Conservation (phyloP, 805 yeast species). For the Ogataea populi-albae region DNA sequence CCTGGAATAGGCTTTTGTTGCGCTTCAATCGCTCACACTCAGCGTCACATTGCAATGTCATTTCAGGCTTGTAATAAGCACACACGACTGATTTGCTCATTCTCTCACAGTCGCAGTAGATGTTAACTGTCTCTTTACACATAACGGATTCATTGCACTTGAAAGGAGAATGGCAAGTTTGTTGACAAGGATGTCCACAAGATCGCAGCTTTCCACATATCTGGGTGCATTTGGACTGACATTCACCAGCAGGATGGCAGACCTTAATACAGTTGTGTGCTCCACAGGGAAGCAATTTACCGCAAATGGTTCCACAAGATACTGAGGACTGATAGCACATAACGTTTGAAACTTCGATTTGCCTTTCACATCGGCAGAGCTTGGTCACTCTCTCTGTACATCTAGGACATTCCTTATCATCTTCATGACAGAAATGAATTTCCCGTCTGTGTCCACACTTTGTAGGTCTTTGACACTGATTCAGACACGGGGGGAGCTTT, state of each 20-base stretch:
- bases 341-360: slow-evolving; percentile 49
- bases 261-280: slow-evolving; percentile 48
- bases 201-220: slow-evolving; percentile 52
- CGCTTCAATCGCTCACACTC: slow-evolving; percentile 62
- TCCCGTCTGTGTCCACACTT: slow-evolving; percentile 71
- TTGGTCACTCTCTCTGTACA: slow-evolving; percentile 51
- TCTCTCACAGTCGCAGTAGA: slow-evolving; percentile 68
- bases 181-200: slow-evolving; percentile 69
- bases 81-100: slow-evolving; percentile 48
- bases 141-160: slow-evolving; percentile 50
- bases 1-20: slow-evolving; percentile 59
- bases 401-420: slow-evolving; percentile 62
- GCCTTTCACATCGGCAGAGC: slow-evolving; percentile 31
- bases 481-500: slow-evolving; percentile 57
- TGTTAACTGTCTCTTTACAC: slow-evolving; percentile 49
- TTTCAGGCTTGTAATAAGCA: slow-evolving; percentile 35
- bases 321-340: slow-evolving; percentile 67
- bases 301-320: slow-evolving; percentile 69
- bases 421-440: slow-evolving; percentile 75
- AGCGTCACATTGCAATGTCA: slow-evolving; percentile 62
- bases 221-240: slow-evolving; percentile 56
- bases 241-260: slow-evolving; percentile 59
- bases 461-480: slow-evolving; percentile 56
- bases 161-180: slow-evolving; percentile 59
- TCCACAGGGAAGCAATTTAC: slow-evolving; percentile 45